Percentiles rank a stretch among this genome's conserved stretches.
Evolutionary conservation across 495 filamentous ascomycete species (phyloP).

Genomic region (Apiosordaria backusii): DNA sequence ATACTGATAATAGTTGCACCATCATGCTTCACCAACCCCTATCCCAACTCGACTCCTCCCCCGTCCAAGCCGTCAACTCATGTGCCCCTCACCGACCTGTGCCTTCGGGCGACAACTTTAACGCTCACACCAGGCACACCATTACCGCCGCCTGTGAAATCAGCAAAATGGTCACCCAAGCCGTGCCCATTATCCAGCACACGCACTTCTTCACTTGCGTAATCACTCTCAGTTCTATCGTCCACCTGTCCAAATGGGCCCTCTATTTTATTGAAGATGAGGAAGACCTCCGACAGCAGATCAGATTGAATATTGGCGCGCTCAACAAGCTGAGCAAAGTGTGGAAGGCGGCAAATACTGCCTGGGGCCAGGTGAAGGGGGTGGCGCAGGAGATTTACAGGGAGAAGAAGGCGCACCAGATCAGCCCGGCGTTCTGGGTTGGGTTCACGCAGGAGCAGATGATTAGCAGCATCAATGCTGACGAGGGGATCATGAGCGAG

Average conservation of each 20-base stretch:
- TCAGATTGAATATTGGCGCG: slow-evolving; percentile 77
- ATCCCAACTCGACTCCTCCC: slow-evolving; percentile 55
- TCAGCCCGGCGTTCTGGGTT: slow-evolving; percentile 49
- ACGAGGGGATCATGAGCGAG: slow-evolving; percentile 54
- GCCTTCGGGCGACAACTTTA: slow-evolving; percentile 54
- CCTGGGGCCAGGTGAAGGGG: slow-evolving; percentile 68
- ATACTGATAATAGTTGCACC: slow-evolving; percentile 37
- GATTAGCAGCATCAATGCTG: slow-evolving; percentile 50
- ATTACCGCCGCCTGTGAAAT: slow-evolving; percentile 74
- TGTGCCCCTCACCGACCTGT: slow-evolving; percentile 55
- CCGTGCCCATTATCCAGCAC: slow-evolving; percentile 67
- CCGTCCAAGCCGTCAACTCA: slow-evolving; percentile 52
- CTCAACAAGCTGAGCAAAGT: slow-evolving; percentile 68
- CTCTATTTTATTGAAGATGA: slow-evolving; percentile 54
- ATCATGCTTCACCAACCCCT: slow-evolving; percentile 74
- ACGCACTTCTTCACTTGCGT: slow-evolving; percentile 89
- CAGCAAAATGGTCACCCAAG: slow-evolving; percentile 72
- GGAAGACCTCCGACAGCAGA: slow-evolving; percentile 72
- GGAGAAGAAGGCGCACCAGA: slow-evolving; percentile 53
- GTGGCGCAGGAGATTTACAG: slow-evolving; percentile 65
- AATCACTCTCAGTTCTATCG: slow-evolving; percentile 63
- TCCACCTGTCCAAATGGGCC: slow-evolving; percentile 61
- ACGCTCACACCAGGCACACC: slow-evolving; percentile 76
- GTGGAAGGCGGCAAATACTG: slow-evolving; percentile 73
- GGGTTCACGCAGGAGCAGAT: slow-evolving; percentile 53